Base-by-base conservation (phyloP, 768 basidiomycete species). In the Lanmaoa pseudosensibilis region DNA sequence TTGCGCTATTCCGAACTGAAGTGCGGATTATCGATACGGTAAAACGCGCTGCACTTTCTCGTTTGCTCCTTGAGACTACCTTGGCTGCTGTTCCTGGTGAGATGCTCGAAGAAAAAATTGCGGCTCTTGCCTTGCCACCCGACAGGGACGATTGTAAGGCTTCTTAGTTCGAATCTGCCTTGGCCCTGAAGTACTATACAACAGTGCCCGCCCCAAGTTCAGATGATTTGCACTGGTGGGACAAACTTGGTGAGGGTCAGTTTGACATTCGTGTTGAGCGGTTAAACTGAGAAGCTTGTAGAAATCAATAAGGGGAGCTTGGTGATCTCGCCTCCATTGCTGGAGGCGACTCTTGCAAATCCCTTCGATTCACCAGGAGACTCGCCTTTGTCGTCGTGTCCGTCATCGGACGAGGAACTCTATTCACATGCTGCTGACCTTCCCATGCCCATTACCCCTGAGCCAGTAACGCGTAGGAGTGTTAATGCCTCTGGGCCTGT, bases 171-270 rank as follows among this genome's bases (percentile, higher is more conserved):
- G 18, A 16, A 33, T 38, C 45, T 55, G 33, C 13, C 5, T 16
- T 11, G 34, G 46, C 18, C 50, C 62, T 61, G 34, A 62, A 30
- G 38, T 54, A 40, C 41, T 5, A 39, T 52, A 36, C 18, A 57
- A 27, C 60, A 94, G 92, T 92, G 21, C 92, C 92, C n/a, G 86
- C 84, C 5, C 92, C 92, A 2, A 94, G 92, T 67, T 83, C 88
- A 2, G 88, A 91, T 44, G 84, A 87, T 38, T 67, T 73, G 2
- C 81, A 82, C 12, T 94, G 92, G 92, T 94, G 92, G 92, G 79
- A 88, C 54, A 74, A 71, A 43, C 82, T 83, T 68, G 87, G 92
- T 88, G 65, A 58, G 76, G 44, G 38, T 27, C 16, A 18, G 45
- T 58, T 37, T 45, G 45, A 19, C 15, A 1, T 21, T 43, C 19